Evolutionary conservation across 805 yeast genomes (phyloP), one percentile per base, ranked within the genome.

Genomic region (Lipomyces sp.): DNA sequence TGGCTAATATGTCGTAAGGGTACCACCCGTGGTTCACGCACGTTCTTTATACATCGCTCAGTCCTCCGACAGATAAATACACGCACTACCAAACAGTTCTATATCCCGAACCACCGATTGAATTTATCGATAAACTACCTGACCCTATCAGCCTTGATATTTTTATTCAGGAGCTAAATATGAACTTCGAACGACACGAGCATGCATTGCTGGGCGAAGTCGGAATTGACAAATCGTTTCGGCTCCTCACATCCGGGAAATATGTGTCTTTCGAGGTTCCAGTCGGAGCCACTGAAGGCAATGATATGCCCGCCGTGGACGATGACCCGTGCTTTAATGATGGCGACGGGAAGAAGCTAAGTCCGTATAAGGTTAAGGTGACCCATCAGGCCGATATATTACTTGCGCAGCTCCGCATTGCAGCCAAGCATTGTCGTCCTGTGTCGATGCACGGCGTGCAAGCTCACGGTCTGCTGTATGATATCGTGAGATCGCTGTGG

Each of bases 21-120:
- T 71, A 88, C 1, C 98, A 91, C 67, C 98, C 98, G 0, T 91
- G 98, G 98, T 90, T 79, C 62, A 68, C 81, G 2, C 95, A 90
- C 65, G 57, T 83, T 18, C 83, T 80, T 55, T 69, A 77, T 1
- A 60, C 67, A n/a, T 64, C 60, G 1, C 52, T 59, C 0, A 40
- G 13, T 4, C 51, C 53, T 26, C 50, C 56, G 2, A 52, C 49
- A 1, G 57, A 61, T 31, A 83, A 82, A 58, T 18, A 36, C 16
- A 62, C 54, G 2, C 97, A 90, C 65, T 90, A 90, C 61, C 43
- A 53, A 1, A 23, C 61, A 0, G 77, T 88, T 0, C 68, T 90
- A 35, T 59, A 60, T 1, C 71, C 72, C 2, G 58, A 50, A 46
- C 77, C 71, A 43, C 64, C 61, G 26, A 63, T 38, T 35, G 65